phyloP scores from a whole-genome alignment of 2,329 filamentous ascomycete genomes.

The Monosporascus sp. region DNA sequence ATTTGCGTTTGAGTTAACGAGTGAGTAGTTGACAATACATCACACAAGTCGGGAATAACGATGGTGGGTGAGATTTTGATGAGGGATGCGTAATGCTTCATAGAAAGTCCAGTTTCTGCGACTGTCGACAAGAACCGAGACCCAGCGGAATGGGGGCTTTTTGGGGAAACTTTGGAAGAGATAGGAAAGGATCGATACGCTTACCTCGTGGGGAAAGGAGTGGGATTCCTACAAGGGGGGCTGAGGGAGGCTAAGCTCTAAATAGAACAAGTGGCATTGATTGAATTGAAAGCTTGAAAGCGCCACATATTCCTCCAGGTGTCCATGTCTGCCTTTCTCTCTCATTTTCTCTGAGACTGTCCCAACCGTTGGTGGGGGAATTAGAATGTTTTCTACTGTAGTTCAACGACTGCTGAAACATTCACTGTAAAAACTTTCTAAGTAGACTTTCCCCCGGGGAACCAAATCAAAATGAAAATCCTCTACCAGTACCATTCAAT shows the following conservation, averaged over 20 bases:
- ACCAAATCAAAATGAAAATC: too few relatives aligned
- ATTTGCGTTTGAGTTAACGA: not conserved
- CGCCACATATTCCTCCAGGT: too few relatives aligned
- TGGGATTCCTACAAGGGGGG: not conserved
- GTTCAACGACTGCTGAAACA: too few relatives aligned
- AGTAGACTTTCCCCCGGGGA: too few relatives aligned
- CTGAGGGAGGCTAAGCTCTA: not conserved
- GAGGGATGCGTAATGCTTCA: too few relatives aligned
- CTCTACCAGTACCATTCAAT: too few relatives aligned
- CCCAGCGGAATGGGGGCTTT: not conserved
- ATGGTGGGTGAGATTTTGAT: not conserved
- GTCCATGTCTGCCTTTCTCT: too few relatives aligned
- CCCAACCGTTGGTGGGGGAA: too few relatives aligned
- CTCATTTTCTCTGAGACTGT: too few relatives aligned
- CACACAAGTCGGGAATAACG: not conserved
- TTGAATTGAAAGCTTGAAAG: not conserved
- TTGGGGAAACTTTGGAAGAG: not conserved
- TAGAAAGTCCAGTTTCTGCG: not conserved
- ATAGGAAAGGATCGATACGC: not conserved
- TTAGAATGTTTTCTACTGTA: too few relatives aligned
- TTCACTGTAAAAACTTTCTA: too few relatives aligned
- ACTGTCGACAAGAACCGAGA: not conserved
- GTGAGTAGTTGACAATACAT: not conserved
- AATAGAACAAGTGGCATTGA: not conserved
- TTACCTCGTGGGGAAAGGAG: not conserved